Conservation (phyloP, 2,329 filamentous ascomycete species). For the Setomelanomma holmii region DNA sequence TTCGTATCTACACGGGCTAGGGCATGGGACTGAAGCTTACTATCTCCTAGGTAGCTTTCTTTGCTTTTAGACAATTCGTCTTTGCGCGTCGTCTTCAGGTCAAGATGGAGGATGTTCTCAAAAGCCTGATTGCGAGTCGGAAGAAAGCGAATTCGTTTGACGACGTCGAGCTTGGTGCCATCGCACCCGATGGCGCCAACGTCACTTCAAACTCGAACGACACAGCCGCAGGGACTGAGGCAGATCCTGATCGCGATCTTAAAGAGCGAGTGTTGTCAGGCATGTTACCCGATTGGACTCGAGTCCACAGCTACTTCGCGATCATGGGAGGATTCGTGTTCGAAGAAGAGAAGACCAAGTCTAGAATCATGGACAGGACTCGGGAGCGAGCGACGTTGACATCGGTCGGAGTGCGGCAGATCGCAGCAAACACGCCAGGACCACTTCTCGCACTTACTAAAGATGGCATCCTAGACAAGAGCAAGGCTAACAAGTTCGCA, state of each 20-base stretch:
- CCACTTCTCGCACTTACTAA: background rate
- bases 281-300: constrained; percentile 8
- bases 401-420: background rate
- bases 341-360: background rate
- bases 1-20: background rate
- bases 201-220: no score
- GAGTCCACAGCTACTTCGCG: constrained; percentile 10
- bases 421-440: background rate
- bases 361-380: background rate
- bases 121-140: background rate
- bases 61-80: constrained; percentile 2
- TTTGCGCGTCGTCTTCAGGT: constrained; percentile 1
- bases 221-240: background rate
- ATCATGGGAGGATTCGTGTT: constrained; percentile 16
- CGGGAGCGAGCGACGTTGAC: background rate
- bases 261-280: background rate
- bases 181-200: no score
- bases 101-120: background rate
- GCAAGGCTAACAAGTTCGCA: constrained; percentile 13
- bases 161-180: background rate
- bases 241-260: background rate
- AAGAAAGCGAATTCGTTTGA: background rate
- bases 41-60: constrained; percentile 4
- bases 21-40: background rate
- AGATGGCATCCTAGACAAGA: constrained; percentile 10